Evolutionary conservation across 2,329 filamentous ascomycete species (phyloP), one percentile per base, ranked within the genome.

Genomic region (Sporothrix pallida): DNA sequence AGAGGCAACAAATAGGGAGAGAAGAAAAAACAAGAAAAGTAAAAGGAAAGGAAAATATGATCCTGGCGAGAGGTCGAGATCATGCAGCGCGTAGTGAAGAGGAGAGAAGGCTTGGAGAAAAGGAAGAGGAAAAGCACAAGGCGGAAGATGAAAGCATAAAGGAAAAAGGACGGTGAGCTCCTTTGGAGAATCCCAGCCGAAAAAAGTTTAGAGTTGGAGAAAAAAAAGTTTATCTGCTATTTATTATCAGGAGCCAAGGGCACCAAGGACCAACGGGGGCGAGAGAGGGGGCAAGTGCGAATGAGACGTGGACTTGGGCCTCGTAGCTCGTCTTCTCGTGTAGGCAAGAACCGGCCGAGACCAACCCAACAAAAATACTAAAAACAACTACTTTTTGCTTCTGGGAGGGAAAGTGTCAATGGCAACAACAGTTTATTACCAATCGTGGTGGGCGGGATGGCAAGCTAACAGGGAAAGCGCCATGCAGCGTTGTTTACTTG

Each of bases 191-290:
- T 54, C 48, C 26, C 26, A 23, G 20, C 48, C 65, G 46, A 46
- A 68, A 20, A 54, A 69, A 56, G 46, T 37, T 44, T 52, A 54
- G 67, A 69, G 26, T 69, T 37, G 26, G 48, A 42, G 67, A 54
- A 56, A 52, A 50, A 69, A 69, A 65, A 23, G 48, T 54, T 54
- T 37, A 54, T 69, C 65, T 69, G 65, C 17, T 54, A 67, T 69
- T 69, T 54, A 54, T 42, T 23, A 69, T 69, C 67, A 42, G 67
- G 26, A 69, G 62, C 20, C 62, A 54, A 52, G 26, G 12, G 42
- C 46, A 52, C 48, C 67, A 69, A 69, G 26, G 23, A 17, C 17
- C 8, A 44, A 15, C 37, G 48, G 67, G 23, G 46, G 46, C 8
- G 26, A 12, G 15, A 44, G 62, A 54, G 48, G 48, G 65, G 67